Base-by-base conservation (phyloP, 176 grass and related monocot species). In the Aegilops bicornis region DNA sequence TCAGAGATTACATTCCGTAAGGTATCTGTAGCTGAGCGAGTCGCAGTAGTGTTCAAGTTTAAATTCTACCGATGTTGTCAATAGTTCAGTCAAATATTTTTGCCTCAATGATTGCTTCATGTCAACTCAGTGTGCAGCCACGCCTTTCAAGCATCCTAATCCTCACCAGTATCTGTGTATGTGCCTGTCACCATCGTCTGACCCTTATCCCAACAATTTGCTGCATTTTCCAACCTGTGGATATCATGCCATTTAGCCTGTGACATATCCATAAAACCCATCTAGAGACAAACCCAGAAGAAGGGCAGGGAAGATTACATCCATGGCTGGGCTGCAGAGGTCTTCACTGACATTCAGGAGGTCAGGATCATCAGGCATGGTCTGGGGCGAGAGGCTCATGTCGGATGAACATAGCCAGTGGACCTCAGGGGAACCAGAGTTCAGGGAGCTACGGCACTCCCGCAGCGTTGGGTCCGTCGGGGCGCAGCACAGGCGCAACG, bases 361-460 rank as follows among this genome's bases (percentile, higher is more conserved):
- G 78, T 92, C 89, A 1, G 91, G 91, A 8, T 96, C 91, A 3
- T 96, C 94, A 22, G 94, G 94, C 31, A 24, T 93, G 87, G 91
- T 93, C 20, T 96, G 91, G 91, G 89, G 91, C 14, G 89, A 96
- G 70, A 73, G 78, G 77, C 78, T 91, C n/a, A 88, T 78, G 86
- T 82, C 77, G 48, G 56, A 20, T 58, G 86, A 79, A 7, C 20
- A 79, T 29, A 67, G 20, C 60, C 83, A 84, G 87, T 68, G 78
- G 39, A 69, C 22, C 37, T 62, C 70, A 7, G 50, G 71, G 62
- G 85, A 71, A 22, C 39, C 60, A 40, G 90, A 83, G 24, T 81
- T 52, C 25, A 79, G 72, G 45, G 86, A 91, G 89, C 84, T 91
- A 12, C 82, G 77, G 87, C 90, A 89, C 86, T 85, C 87, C 24